Evolutionary conservation across 768 basidiomycete genomes (phyloP), one percentile per base, ranked within the genome.

Genomic region (Calocybe cyanea): DNA sequence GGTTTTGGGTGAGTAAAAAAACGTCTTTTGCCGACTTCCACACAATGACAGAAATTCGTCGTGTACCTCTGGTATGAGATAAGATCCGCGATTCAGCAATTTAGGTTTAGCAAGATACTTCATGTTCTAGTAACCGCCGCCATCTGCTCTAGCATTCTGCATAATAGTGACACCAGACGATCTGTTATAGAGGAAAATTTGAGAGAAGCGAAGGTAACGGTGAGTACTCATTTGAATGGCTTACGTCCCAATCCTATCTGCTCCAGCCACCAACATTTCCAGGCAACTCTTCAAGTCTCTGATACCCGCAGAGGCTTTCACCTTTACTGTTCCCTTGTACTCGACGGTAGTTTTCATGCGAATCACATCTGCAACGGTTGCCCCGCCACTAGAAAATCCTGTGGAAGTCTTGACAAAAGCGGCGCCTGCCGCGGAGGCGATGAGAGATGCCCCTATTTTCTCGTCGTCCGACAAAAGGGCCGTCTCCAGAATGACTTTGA

Each of bases 401-500:
- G 76, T 79, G 39, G 68, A 75, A 0, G 76, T 79, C 58, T 78
- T 77, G n/a, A 79, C 75, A 43, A 74, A 78, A 0, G 63, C 59
- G 0, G 75, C 77, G 5, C 75, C 76, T 0, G 76, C 75, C 53
- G 75, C 74, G 4, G 74, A 72, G 3, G 74, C 67, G 4, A 77
- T 55, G 41, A 71, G 66, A 3, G 66, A 71, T 2, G 69, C 76
- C 0, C 72, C 71, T 19, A 78, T 64, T 53, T 75, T 77, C 45
- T 73, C 65, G 18, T 65, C 61, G 18, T 69, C 66, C 3, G 70
- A 63, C 3, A 79, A 61, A n/a, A 76, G 63, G 3, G 65, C 62
- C 1, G 76, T 77, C 46, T 79, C 76, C 9, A 79, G 61, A 50
- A 79, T 79, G 31, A 78, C 75, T 49, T 79, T 77, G 36, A 77